These are phyloP conservation scores for Lactarius tabidus DNA, from an alignment of 768 basidiomycete species.

Conservation along the genomic window DNA sequence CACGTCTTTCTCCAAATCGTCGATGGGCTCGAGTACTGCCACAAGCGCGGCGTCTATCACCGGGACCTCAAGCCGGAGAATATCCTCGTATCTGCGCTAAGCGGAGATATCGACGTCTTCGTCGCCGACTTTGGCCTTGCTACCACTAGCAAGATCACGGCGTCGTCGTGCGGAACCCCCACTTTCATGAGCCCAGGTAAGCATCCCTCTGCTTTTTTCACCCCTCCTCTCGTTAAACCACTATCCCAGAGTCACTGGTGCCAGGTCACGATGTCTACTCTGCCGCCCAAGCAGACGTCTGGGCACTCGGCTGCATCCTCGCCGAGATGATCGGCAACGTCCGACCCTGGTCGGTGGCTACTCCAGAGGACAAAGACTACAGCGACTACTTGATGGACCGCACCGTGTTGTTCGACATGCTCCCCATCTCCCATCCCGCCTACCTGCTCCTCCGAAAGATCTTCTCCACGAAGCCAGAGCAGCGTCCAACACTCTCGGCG, in stretches of 20 bases:
- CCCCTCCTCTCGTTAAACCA: too few relatives aligned
- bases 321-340: constrained; percentile 13
- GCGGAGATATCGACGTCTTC: constrained; percentile 6
- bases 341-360: constrained; percentile 7
- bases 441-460: constrained; percentile 47
- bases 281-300: constrained; percentile 5
- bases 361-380: not conserved
- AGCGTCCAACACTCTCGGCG: constrained; percentile 57
- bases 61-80: too few relatives aligned
- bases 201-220: not conserved
- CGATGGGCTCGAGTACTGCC: constrained; percentile 17
- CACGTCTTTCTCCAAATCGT: constrained; percentile 16
- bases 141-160: constrained; percentile 9
- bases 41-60: constrained; percentile 11
- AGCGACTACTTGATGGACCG: constrained; percentile 3
- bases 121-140: constrained; percentile 22
- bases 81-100: not conserved
- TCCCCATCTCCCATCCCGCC: constrained; percentile 35
- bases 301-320: constrained; percentile 22
- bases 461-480: constrained; percentile 58
- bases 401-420: not conserved
- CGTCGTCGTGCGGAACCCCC: constrained; percentile 13
- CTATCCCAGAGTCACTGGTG: constrained; percentile 8
- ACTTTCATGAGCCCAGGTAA: constrained; percentile 22
- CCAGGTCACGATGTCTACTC: not conserved